These are phyloP conservation scores for Nicotiana noctiflora DNA, from an alignment of 257 asterid genomes.

Conservation along the genomic window DNA sequence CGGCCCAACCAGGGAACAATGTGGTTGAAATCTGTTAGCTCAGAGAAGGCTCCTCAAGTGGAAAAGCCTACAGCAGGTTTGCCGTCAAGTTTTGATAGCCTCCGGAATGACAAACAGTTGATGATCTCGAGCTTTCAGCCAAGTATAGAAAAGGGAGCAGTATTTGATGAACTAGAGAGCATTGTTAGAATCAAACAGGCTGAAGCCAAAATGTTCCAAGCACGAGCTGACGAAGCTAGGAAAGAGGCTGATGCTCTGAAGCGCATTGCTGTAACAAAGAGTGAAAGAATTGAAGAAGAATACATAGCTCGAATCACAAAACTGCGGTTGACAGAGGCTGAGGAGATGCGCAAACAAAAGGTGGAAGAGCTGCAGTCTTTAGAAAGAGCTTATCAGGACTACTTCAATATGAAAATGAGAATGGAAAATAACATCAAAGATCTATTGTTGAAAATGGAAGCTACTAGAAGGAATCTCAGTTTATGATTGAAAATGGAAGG, in stretches of 20 bases:
- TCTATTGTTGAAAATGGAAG: conserved; percentile 84
- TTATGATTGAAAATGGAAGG: conserved; percentile 72
- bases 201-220: conserved; percentile 86
- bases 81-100: conserved; percentile 35
- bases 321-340: conserved; percentile 74
- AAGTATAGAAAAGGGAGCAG: conserved; percentile 38
- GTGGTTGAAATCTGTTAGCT: conserved; percentile 48
- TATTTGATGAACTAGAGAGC: conserved; percentile 85
- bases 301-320: conserved; percentile 52
- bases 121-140: conserved; percentile 35
- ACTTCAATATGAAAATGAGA: conserved; percentile 75
- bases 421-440: conserved; percentile 90
- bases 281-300: conserved; percentile 74
- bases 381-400: conserved; percentile 73
- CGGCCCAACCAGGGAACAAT: conserved; percentile 54
- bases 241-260: conserved; percentile 80
- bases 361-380: conserved; percentile 66
- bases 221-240: conserved; percentile 90
- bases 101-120: conserved; percentile 30
- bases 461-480: conserved; percentile 65
- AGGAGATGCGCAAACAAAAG: conserved; percentile 85
- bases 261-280: conserved; percentile 55
- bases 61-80: conserved; percentile 37
- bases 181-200: conserved; percentile 84
- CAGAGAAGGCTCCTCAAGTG: conserved; percentile 46